Conservation (phyloP, 1,284 basidiomycete genomes). For the Peniophora sp. region DNA sequence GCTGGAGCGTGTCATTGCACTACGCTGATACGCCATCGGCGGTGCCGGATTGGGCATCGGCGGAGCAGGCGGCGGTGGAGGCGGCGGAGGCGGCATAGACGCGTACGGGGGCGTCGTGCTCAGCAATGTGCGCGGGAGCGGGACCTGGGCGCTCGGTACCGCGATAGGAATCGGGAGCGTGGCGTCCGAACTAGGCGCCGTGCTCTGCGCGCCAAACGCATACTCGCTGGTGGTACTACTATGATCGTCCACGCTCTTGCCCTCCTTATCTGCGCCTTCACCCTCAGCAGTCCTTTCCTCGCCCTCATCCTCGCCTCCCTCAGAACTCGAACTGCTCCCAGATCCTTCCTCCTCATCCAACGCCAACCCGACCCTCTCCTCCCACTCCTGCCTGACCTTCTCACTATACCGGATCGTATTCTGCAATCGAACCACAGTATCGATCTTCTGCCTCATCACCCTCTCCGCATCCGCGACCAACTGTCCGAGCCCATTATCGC, state of each 20-base stretch:
- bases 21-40: slow-evolving; percentile 28
- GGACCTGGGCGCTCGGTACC: slow-evolving; percentile 14
- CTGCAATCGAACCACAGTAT: slow-evolving; percentile 93
- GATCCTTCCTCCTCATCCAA: slow-evolving; percentile 45
- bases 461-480: slow-evolving; percentile 84
- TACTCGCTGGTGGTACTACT: slow-evolving; percentile 61
- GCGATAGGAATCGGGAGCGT: slow-evolving; percentile 50
- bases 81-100: slow-evolving; percentile 11
- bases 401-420: slow-evolving; percentile 98
- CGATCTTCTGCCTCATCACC: slow-evolving; percentile 88
- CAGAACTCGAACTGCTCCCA: slow-evolving; percentile 16
- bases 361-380: slow-evolving; percentile 73
- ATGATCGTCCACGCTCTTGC: slow-evolving; percentile 35
- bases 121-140: not conserved
- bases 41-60: slow-evolving; percentile 18
- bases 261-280: slow-evolving; percentile 18
- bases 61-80: slow-evolving; percentile 15
- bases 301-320: slow-evolving; percentile 23
- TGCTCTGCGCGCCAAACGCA: slow-evolving; percentile 39
- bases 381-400: slow-evolving; percentile 97
- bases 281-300: slow-evolving; percentile 21
- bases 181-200: slow-evolving; percentile 42
- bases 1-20: slow-evolving; percentile 61
- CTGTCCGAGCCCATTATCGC: slow-evolving; percentile 78
- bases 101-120: not conserved